Evolutionary conservation across 306 rosid species (phyloP).

Genomic region (Trifolium dubium): DNA sequence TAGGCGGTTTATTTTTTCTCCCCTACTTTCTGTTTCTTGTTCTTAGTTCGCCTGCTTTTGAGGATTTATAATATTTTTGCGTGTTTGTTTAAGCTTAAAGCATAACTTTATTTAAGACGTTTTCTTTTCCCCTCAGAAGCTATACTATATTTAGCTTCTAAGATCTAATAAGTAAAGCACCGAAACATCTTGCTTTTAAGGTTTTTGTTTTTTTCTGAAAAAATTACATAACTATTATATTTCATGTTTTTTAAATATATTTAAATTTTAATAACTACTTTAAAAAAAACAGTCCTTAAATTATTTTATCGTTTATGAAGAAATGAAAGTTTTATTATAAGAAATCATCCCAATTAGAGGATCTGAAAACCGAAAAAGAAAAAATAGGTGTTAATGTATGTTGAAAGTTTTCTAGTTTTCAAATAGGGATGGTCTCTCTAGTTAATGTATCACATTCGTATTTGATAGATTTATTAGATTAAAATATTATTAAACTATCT

Average conservation of each 20-base stretch:
- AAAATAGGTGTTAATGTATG: not conserved
- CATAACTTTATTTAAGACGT: not conserved
- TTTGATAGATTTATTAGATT: not conserved
- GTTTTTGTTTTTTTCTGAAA: not conserved
- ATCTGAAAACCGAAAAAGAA: not conserved
- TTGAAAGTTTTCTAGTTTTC: not conserved
- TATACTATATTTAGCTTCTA: not conserved
- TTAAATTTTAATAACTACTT: not conserved
- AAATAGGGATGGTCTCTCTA: not conserved
- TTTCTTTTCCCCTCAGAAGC: not conserved
- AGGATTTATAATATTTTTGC: slow-evolving; percentile 10
- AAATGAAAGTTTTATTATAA: not conserved
- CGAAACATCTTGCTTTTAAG: no score
- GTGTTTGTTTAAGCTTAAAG: not conserved
- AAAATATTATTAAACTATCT: not conserved
- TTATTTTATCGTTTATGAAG: not conserved
- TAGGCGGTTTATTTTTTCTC: not conserved
- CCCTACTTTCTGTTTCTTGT: slow-evolving; percentile 9
- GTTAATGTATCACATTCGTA: not conserved
- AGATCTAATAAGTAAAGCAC: not conserved
- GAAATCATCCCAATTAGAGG: not conserved
- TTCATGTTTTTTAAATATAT: not conserved
- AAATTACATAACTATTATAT: not conserved
- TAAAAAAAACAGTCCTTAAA: not conserved
- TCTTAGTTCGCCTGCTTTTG: slow-evolving; percentile 14